Evolutionary conservation across 352 stramenopile genomes (phyloP).

Genomic region (Phytopythium aichiense): DNA sequence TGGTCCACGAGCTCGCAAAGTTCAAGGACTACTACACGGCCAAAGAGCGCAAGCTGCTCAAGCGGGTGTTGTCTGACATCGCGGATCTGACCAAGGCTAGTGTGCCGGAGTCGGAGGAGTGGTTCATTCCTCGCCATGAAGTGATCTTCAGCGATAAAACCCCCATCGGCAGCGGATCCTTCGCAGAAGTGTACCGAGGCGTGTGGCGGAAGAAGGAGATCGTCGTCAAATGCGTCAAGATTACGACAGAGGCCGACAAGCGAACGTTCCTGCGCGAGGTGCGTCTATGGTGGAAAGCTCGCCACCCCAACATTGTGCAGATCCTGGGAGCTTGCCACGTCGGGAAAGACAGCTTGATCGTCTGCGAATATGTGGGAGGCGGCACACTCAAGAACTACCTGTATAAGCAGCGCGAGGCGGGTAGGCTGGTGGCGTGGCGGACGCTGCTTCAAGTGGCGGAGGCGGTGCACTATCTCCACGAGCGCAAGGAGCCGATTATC

Average conservation of each 20-base stretch:
- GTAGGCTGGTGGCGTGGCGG: background rate
- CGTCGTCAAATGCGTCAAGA: slow-evolving; percentile 17
- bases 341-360: slow-evolving; percentile 11
- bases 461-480: slow-evolving; percentile 17
- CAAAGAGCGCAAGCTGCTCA: slow-evolving; percentile 7
- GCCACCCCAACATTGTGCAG: slow-evolving; percentile 16
- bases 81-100: slow-evolving; percentile 1
- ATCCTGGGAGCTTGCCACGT: slow-evolving; percentile 21
- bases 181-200: slow-evolving; percentile 11
- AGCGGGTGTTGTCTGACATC: background rate
- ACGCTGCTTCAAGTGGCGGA: no score
- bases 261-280: slow-evolving; percentile 15
- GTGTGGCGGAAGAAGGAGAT: slow-evolving; percentile 15
- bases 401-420: background rate
- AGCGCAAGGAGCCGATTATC: slow-evolving; percentile 9
- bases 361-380: slow-evolving; percentile 14
- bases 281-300: slow-evolving; percentile 12
- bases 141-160: slow-evolving; percentile 6
- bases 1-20: slow-evolving; percentile 13
- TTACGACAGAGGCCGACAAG: slow-evolving; percentile 9
- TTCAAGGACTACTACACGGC: slow-evolving; percentile 9
- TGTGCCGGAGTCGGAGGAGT: slow-evolving; percentile 6
- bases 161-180: slow-evolving; percentile 5
- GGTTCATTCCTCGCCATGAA: slow-evolving; percentile 18
- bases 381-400: slow-evolving; percentile 15